Evolutionary conservation across 257 asterid genomes (phyloP), one percentile per base, ranked within the genome.

Genomic region (Nyctanthes arbortristis): DNA sequence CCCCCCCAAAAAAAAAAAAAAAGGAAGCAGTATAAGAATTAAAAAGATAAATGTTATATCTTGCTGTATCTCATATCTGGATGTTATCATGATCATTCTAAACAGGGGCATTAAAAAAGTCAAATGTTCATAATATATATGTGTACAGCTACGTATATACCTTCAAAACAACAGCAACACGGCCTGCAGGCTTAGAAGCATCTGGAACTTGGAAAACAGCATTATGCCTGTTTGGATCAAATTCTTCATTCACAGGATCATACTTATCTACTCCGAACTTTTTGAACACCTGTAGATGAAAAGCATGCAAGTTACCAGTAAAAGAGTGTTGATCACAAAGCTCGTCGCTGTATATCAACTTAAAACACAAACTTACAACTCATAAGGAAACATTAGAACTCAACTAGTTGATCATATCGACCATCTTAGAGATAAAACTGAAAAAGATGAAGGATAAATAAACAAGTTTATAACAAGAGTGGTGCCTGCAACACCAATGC

Each of bases 121-220:
- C 16, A 54, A 18, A 57, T 36, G 4, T 39, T 0, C 18, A 57
- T n/a, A n/a, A n/a, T n/a, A n/a, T n/a, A n/a, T n/a, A n/a, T n/a
- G n/a, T n/a, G n/a, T n/a, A n/a, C n/a, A 43, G 43, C 61, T 24
- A 32, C 30, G 58, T 11, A 63, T 33, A 58, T 81, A 94, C 99
- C 99, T 94, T 94, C 8, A 94, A 83, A 72, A 92, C 97, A 68
- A 81, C 88, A 56, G 91, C 96, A 52, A 94, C 90, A 37, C 72
- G 87, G 34, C 80, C 87, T 2, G 91, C 85, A 59, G 96, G 91
- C 81, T 89, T 94, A 40, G 95, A 82, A 80, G 96, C 84, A 73
- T 89, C 96, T 5, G 99, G 96, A 57, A 89, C 96, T 83, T 94
- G 97, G 77, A 91, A 94, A 59, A 88, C 92, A 2, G 99, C 99